These are phyloP conservation scores for Strobilomyces dryophilus DNA, from an alignment of 768 basidiomycete species.

Conservation along the genomic window DNA sequence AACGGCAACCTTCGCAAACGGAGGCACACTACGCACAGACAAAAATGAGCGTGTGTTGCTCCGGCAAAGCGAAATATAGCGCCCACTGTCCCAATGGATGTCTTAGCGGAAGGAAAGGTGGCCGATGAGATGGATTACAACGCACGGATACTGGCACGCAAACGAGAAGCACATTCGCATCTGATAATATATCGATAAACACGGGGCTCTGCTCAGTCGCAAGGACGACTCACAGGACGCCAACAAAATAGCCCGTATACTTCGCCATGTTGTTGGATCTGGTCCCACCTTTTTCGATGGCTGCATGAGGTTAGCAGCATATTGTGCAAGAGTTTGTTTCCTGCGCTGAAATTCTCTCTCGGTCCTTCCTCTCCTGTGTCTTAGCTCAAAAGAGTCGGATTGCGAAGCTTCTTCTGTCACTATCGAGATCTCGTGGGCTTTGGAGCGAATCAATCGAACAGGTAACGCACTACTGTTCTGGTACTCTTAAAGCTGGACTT, in stretches of 20 bases:
- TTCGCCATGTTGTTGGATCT: slow-evolving; percentile 43
- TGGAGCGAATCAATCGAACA: too few species aligned
- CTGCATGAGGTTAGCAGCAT: slow-evolving; percentile 22
- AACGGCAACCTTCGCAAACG: background rate
- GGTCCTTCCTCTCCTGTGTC: too few species aligned
- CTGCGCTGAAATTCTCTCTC: too few species aligned
- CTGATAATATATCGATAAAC: slow-evolving; percentile 31
- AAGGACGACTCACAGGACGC: slow-evolving; percentile 50
- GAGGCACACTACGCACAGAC: slow-evolving; percentile 49
- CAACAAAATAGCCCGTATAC: slow-evolving; percentile 49
- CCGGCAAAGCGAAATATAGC: slow-evolving; percentile 54
- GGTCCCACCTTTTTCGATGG: slow-evolving; percentile 37
- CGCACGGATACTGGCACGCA: slow-evolving; percentile 69
- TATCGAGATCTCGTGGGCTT: too few species aligned
- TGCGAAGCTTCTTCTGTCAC: too few species aligned
- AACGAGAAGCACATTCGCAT: slow-evolving; percentile 63
- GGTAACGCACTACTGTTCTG: too few species aligned
- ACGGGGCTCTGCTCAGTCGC: background rate
- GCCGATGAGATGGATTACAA: background rate
- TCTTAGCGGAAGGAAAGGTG: background rate
- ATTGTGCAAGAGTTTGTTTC: too few species aligned
- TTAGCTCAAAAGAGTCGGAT: too few species aligned
- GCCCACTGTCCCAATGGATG: slow-evolving; percentile 52
- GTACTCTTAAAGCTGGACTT: too few species aligned
- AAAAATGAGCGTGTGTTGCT: slow-evolving; percentile 60